These are phyloP conservation scores for Pestalotiopsis sp. DNA, from an alignment of 2,329 filamentous ascomycete genomes.

Conservation along the genomic window DNA sequence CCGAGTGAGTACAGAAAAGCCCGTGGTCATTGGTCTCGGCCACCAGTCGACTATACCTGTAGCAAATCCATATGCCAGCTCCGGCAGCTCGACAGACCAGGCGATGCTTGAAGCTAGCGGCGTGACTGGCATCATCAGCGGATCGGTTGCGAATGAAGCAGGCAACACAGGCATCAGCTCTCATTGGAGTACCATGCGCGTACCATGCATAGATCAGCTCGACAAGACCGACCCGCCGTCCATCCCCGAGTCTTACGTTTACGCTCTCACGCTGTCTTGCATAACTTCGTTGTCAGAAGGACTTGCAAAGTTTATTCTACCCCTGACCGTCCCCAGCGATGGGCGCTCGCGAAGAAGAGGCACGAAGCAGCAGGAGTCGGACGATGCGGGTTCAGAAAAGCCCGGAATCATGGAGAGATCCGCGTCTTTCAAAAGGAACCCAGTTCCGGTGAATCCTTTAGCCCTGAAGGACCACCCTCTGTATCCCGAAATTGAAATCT, in stretches of 20 bases:
- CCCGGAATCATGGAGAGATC: constrained; percentile 52
- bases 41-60: constrained; percentile 84
- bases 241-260: constrained; percentile 91
- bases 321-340: constrained; percentile 82
- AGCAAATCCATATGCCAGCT: constrained; percentile 53
- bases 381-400: constrained; percentile 30
- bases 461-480: constrained; percentile 71
- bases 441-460: constrained; percentile 82
- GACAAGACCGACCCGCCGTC: constrained; percentile 85
- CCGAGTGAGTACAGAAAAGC: constrained; percentile 89
- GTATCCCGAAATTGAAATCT: constrained; percentile 69
- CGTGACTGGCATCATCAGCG: constrained; percentile 82
- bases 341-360: constrained; percentile 51
- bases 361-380: constrained; percentile 40
- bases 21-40: constrained; percentile 81
- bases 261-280: constrained; percentile 84
- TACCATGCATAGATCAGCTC: constrained; percentile 88
- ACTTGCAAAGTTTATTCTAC: constrained; percentile 88
- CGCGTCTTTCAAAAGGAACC: constrained; percentile 70
- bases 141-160: constrained; percentile 66
- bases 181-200: constrained; percentile 86
- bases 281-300: constrained; percentile 90
- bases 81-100: constrained; percentile 69
- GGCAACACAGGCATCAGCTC: constrained; percentile 78
- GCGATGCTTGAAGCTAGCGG: constrained; percentile 88